Percentiles rank a stretch among this genome's conserved stretches.
Conservation (phyloP, 805 yeast genomes). For the Cyberlindnera suaveolens region DNA sequence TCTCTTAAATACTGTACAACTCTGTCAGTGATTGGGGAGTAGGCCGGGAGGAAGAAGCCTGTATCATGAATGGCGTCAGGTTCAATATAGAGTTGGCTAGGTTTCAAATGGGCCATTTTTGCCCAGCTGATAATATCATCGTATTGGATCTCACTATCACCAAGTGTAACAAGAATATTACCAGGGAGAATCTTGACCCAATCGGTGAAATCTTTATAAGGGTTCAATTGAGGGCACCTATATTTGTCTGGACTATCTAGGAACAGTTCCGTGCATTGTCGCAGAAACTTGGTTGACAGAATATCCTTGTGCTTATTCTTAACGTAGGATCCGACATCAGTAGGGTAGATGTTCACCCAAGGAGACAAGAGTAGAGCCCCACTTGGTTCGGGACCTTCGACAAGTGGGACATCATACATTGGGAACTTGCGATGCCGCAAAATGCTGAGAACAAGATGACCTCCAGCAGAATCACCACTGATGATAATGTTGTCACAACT, state of each 20-base stretch:
- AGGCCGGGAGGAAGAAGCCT: conserved; percentile 1
- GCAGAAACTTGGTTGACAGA: conserved; percentile 3
- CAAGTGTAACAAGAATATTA: conserved; percentile 3
- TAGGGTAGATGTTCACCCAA: conserved; percentile 14
- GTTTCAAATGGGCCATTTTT: not conserved
- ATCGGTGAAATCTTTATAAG: conserved; percentile 3
- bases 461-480: conserved; percentile 30
- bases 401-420: not conserved
- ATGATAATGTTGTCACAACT: conserved; percentile 16
- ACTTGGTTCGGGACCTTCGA: not conserved
- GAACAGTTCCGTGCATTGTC: conserved; percentile 3
- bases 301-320: conserved; percentile 4
- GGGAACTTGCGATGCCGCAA: conserved; percentile 9
- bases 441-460: conserved; percentile 20
- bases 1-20: too few species aligned
- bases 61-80: conserved; percentile 5
- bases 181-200: conserved; percentile 8
- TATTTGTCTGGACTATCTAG: conserved; percentile 1
- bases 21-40: not conserved
- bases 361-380: conserved; percentile 12
- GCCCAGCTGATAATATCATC: conserved; percentile 7
- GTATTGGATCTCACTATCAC: conserved; percentile 11
- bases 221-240: conserved; percentile 1
- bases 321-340: conserved; percentile 1
- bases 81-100: not conserved